Percentiles rank a stretch among this genome's conserved stretches.
phyloP scores from a whole-genome alignment of 495 filamentous ascomycete species.

The Cryomyces minteri region DNA sequence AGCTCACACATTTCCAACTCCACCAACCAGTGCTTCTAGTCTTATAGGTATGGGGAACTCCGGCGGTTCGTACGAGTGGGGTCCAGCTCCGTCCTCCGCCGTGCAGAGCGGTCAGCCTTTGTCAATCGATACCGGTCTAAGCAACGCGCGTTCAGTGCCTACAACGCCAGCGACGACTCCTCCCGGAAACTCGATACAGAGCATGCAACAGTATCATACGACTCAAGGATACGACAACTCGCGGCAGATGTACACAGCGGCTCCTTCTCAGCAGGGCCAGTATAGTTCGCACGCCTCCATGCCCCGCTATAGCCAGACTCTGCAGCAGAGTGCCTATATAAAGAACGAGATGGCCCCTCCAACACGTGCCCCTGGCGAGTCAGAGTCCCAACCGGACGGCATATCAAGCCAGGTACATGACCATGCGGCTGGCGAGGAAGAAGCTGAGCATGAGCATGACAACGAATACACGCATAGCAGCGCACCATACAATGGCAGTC shows the following conservation, averaged over 20 bases:
- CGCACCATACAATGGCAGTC: conserved; percentile 44
- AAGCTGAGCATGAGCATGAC: conserved; percentile 60
- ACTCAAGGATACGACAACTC: conserved; percentile 58
- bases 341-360: conserved; percentile 91
- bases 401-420: conserved; percentile 36
- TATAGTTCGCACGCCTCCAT: conserved; percentile 53
- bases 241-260: conserved; percentile 65
- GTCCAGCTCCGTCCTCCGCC: conserved; percentile 42
- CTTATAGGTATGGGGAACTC: conserved; percentile 66
- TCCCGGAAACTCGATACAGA: conserved; percentile 56
- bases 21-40: conserved; percentile 80
- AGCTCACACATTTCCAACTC: conserved; percentile 81
- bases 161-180: conserved; percentile 90
- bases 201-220: conserved; percentile 56
- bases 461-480: conserved; percentile 56
- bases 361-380: conserved; percentile 35
- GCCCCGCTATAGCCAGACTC: conserved; percentile 41
- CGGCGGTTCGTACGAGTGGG: conserved; percentile 60
- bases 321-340: conserved; percentile 45
- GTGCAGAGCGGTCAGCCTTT: conserved; percentile 52
- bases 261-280: conserved; percentile 46
- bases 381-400: conserved; percentile 51
- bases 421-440: conserved; percentile 34
- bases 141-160: conserved; percentile 74
- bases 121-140: conserved; percentile 69